These are phyloP conservation scores for Escallonia herrerae DNA, from an alignment of 129 eudicot genomes.

Conservation along the genomic window DNA sequence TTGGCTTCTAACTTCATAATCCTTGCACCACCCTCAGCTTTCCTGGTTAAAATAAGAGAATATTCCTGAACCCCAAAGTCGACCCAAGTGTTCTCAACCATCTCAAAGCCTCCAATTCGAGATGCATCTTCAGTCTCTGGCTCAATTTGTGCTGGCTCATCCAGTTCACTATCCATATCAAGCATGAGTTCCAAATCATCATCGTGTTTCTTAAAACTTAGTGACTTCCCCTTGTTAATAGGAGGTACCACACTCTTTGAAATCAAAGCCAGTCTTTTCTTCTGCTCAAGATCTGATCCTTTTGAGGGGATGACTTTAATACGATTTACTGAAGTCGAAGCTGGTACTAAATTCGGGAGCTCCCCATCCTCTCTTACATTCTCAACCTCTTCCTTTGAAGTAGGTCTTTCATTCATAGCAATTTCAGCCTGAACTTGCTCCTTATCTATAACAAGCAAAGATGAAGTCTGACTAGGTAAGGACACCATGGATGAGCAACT, in stretches of 20 bases:
- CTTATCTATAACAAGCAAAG: slow-evolving; percentile 22
- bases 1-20: slow-evolving; percentile 66
- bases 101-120: slow-evolving; percentile 10
- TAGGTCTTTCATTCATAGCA: slow-evolving; percentile 25
- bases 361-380: slow-evolving; percentile 79
- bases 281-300: slow-evolving; percentile 48
- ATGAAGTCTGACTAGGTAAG: slow-evolving; percentile 19
- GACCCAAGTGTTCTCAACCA: slow-evolving; percentile 51
- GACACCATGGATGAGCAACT: slow-evolving; percentile 46
- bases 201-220: slow-evolving; percentile 54
- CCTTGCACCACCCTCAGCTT: slow-evolving; percentile 33
- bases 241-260: slow-evolving; percentile 63
- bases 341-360: slow-evolving; percentile 65
- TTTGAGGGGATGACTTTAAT: slow-evolving; percentile 37
- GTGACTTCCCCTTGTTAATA: slow-evolving; percentile 54
- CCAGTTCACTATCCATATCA: slow-evolving; percentile 70
- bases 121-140: slow-evolving; percentile 25
- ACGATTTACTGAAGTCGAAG: slow-evolving; percentile 21
- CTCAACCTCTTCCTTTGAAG: slow-evolving; percentile 53
- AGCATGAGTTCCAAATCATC: slow-evolving; percentile 70
- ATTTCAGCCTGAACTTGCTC: slow-evolving; percentile 41
- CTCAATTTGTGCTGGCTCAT: slow-evolving; percentile 50
- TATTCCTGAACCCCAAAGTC: slow-evolving; percentile 52
- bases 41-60: slow-evolving; percentile 49
- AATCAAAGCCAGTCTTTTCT: slow-evolving; percentile 51